These are phyloP conservation scores for Daldinia vernicosa DNA, from an alignment of 495 filamentous ascomycete genomes.

Conservation along the genomic window DNA sequence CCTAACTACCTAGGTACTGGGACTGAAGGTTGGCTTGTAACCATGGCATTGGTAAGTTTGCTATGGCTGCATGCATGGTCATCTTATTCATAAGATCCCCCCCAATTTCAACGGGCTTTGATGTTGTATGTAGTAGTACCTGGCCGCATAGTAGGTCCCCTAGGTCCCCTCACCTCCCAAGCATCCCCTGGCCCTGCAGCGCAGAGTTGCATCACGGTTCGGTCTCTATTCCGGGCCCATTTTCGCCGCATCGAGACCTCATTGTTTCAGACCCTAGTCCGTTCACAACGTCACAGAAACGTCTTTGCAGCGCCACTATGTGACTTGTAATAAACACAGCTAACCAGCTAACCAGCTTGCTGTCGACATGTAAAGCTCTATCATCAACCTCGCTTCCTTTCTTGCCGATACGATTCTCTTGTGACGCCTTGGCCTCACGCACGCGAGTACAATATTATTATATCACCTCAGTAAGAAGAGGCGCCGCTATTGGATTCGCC, in stretches of 20 bases:
- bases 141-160: conserved; percentile 42
- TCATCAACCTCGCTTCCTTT: conserved; percentile 16
- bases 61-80: conserved; percentile 34
- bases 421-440: not conserved
- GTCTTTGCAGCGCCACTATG: conserved; percentile 20
- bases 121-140: conserved; percentile 42
- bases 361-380: conserved; percentile 6
- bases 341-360: conserved; percentile 6
- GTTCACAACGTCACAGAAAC: conserved; percentile 22
- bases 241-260: conserved; percentile 42
- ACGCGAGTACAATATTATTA: not conserved
- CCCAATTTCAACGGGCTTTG: conserved; percentile 22
- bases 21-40: conserved; percentile 12
- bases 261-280: conserved; percentile 41
- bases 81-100: conserved; percentile 28
- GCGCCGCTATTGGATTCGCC: conserved; percentile 36
- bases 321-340: conserved; percentile 26
- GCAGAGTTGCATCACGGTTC: conserved; percentile 43
- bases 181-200: conserved; percentile 35
- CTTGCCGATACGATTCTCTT: not conserved
- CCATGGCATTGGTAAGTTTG: conserved; percentile 38
- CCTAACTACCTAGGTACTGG: too few species aligned
- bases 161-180: conserved; percentile 34
- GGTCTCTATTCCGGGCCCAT: conserved; percentile 34
- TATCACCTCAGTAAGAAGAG: conserved; percentile 20